Percentiles rank a stretch among this genome's conserved stretches.
phyloP scores from a whole-genome alignment of 202 grass and related monocot genomes.

The Setaria viridis region DNA sequence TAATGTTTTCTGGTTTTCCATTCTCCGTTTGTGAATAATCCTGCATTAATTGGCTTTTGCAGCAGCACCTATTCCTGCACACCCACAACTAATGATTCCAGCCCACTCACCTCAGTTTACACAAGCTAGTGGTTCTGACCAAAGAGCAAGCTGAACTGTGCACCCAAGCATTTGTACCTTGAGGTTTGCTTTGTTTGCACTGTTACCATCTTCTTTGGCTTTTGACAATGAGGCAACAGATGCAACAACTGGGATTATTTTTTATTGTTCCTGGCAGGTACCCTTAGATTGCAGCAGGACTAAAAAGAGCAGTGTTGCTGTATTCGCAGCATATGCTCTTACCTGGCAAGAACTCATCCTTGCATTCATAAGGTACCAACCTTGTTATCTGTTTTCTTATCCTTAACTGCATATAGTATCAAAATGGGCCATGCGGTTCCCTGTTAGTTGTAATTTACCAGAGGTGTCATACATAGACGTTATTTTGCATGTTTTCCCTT shows the following conservation, averaged over 20 bases:
- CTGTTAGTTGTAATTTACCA: constrained; percentile 13
- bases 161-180: constrained; percentile 54
- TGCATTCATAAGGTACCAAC: constrained; percentile 74
- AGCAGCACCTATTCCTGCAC: constrained; percentile 49
- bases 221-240: constrained; percentile 18
- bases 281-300: constrained; percentile 77
- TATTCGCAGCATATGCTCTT: constrained; percentile 55
- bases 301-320: constrained; percentile 61
- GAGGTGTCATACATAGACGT: not conserved
- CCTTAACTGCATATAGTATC: not conserved
- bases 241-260: no score
- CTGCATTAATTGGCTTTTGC: constrained; percentile 42
- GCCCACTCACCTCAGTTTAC: constrained; percentile 68
- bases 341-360: constrained; percentile 69
- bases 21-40: constrained; percentile 22
- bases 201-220: constrained; percentile 20
- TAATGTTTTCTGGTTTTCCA: not conserved
- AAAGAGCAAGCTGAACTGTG: constrained; percentile 66
- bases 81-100: constrained; percentile 59
- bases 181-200: constrained; percentile 55
- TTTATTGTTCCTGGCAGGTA: constrained; percentile 50
- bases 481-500: constrained; percentile 2
- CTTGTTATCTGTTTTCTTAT: constrained; percentile 4
- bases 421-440: not conserved
- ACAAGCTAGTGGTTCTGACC: constrained; percentile 67